phyloP scores from a whole-genome alignment of 148 eudicot genomes.

The Suaeda aralocaspica region DNA sequence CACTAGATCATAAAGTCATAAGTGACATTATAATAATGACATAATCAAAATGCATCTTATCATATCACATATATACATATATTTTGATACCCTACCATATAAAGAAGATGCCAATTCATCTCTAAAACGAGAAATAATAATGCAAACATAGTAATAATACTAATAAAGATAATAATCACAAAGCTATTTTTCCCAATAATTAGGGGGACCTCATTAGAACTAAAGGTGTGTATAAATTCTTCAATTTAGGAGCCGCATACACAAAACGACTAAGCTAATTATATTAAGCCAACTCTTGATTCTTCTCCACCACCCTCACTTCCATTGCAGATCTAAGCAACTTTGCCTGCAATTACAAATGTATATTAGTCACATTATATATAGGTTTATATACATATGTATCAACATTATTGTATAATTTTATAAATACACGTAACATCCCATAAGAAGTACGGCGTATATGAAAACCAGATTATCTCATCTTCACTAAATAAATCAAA shows the following conservation, averaged over 20 bases:
- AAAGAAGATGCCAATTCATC: not conserved
- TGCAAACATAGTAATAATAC: not conserved
- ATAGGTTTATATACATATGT: too few relatives aligned
- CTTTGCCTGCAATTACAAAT: constrained; percentile 44
- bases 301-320: constrained; percentile 88
- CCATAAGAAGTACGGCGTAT: too few relatives aligned
- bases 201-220: not conserved
- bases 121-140: not conserved
- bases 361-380: too few relatives aligned
- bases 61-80: too few relatives aligned
- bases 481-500: too few relatives aligned
- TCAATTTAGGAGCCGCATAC: not conserved
- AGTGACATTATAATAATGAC: not conserved
- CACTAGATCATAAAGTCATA: too few relatives aligned
- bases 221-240: not conserved
- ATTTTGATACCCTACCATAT: too few relatives aligned
- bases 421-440: too few relatives aligned
- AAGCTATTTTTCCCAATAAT: not conserved
- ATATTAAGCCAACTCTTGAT: constrained; percentile 58
- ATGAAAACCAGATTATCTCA: too few relatives aligned
- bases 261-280: not conserved
- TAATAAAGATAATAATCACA: not conserved
- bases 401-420: too few relatives aligned
- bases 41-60: too few relatives aligned
- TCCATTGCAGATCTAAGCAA: constrained; percentile 64